phyloP scores from a whole-genome alignment of 495 filamentous ascomycete genomes.

The Cetradonia linearis region DNA sequence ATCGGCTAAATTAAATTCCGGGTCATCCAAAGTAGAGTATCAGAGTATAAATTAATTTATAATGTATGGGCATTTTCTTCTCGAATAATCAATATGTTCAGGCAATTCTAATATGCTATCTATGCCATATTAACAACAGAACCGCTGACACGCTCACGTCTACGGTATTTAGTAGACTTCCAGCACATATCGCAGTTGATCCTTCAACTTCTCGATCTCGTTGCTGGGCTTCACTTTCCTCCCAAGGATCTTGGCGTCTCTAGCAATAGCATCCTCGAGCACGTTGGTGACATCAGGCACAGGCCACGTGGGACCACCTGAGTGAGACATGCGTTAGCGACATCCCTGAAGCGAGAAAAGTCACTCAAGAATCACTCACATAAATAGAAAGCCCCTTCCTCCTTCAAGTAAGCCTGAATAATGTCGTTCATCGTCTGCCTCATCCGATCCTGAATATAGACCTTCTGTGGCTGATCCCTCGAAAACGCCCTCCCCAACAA shows the following conservation, averaged over 20 bases:
- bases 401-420: constrained; percentile 74
- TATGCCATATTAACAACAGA: not conserved
- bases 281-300: constrained; percentile 97
- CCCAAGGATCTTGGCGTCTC: constrained; percentile 55
- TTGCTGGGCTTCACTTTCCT: constrained; percentile 80
- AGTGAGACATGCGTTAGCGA: not conserved
- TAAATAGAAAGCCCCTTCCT: constrained; percentile 89
- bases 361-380: constrained; percentile 42
- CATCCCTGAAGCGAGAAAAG: not conserved
- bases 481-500: constrained; percentile 91
- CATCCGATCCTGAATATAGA: constrained; percentile 99
- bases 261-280: constrained; percentile 79
- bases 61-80: no score
- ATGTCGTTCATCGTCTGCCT: constrained; percentile 77
- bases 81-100: no score
- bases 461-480: constrained; percentile 93
- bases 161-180: constrained; percentile 63
- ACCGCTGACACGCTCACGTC: not conserved
- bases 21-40: constrained; percentile 2
- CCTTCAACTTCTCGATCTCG: constrained; percentile 95
- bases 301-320: constrained; percentile 82
- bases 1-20: constrained; percentile 8
- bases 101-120: not conserved
- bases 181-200: constrained; percentile 83
- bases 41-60: no score